Percentiles rank a stretch among this genome's conserved stretches.
phyloP scores from a whole-genome alignment of 306 rosid genomes.

The Myrica gale region DNA sequence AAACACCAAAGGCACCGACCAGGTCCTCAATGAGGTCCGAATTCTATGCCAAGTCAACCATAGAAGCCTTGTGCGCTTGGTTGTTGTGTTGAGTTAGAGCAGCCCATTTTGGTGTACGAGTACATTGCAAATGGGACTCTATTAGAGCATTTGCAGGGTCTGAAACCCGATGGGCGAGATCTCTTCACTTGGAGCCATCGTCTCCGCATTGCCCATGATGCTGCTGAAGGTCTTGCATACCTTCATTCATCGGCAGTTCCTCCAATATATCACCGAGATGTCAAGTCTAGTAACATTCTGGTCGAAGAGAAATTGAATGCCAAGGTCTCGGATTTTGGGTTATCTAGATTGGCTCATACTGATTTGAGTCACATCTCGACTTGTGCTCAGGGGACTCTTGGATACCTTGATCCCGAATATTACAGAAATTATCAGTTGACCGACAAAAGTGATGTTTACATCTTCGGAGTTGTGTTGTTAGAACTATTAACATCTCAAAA shows the following conservation, averaged over 20 bases:
- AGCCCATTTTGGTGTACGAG: constrained; percentile 79
- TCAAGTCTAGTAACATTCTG: constrained; percentile 73
- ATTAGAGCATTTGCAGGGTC: constrained; percentile 56
- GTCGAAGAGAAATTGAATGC: constrained; percentile 52
- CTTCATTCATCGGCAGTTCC: constrained; percentile 77
- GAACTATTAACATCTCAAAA: constrained; percentile 69
- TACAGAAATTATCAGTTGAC: constrained; percentile 66
- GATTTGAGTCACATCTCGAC: constrained; percentile 80
- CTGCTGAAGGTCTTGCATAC: constrained; percentile 64
- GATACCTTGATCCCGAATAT: constrained; percentile 72
- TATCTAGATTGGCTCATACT: constrained; percentile 67
- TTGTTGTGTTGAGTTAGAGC: constrained; percentile 75
- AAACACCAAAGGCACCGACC: constrained; percentile 76
- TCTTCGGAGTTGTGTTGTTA: constrained; percentile 65
- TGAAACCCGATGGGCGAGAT: constrained; percentile 17
- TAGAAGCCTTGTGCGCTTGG: constrained; percentile 74
- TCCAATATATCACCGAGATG: constrained; percentile 82
- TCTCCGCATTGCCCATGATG: constrained; percentile 58
- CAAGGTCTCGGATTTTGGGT: constrained; percentile 72
- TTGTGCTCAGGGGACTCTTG: constrained; percentile 82
- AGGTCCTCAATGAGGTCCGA: constrained; percentile 79
- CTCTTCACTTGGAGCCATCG: constrained; percentile 54
- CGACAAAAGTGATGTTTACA: constrained; percentile 74
- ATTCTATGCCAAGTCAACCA: constrained; percentile 88
- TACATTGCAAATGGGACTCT: constrained; percentile 73